Evolutionary conservation across 1,139 yeast species (phyloP), one percentile per base, ranked within the genome.

Genomic region (Kurtzmaniella quercitrusa): DNA sequence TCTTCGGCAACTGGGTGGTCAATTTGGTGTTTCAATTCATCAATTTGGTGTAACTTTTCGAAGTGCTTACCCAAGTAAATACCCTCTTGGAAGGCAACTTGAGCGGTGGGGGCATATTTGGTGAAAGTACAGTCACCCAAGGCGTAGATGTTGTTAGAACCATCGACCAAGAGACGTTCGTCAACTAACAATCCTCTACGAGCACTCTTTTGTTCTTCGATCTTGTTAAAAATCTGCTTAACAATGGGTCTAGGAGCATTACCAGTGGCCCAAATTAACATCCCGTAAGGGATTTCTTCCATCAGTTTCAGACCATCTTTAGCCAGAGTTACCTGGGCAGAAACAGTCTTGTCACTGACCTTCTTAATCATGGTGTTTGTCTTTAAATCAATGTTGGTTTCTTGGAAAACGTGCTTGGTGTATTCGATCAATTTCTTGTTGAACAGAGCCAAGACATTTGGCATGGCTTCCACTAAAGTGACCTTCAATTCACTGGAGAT

Each of bases 221-320:
- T 70, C 66, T 79, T 77, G 45, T 75, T 59, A 65, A 85, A 81
- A 60, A 91, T 73, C 56, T 80, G 79, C 50, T 81, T 75, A 47
- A 86, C 77, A 49, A 91, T 78, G 41, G 81, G 81, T 67, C 96
- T 83, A 50, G 91, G 91, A 49, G 94, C 93, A 65, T 89, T 90
- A 69, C 98, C 98, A 43, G 96, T 91, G 48, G 97, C 97, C 98
- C 98, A 91, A 52, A 91, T 93, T 55, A 91, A 77, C 59, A 88
- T 73, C 59, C 98, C 97, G 63, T 90, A 65, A 38, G 96, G 96
- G 57, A 90, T 72, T 53, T 80, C 84, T 41, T 77, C 68, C 44
- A 71, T 66, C 54, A 77, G 75, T 53, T 79, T 71, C 37, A 76
- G 53, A 14, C 91, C 93, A 49, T 83, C 87, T 48, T 63, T 59